These are phyloP conservation scores for Amoeboaphelidium occidentale DNA, from an alignment of 371 early-diverging fungal genomes.

Conservation along the genomic window DNA sequence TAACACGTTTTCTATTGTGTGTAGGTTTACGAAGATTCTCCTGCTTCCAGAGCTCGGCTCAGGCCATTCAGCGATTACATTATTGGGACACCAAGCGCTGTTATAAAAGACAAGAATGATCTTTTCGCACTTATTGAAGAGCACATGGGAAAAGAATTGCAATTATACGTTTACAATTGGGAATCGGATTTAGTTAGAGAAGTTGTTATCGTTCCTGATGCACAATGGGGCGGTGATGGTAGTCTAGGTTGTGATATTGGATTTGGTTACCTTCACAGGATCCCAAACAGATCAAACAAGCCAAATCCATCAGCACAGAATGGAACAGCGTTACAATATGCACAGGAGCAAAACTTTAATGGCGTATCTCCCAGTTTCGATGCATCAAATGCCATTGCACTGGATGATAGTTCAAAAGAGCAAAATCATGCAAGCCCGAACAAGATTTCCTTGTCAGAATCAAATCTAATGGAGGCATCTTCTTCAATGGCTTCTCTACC, in stretches of 20 bases:
- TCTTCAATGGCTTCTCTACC: too few relatives aligned
- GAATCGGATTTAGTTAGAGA: slow-evolving; percentile 35
- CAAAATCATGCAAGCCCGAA: too few relatives aligned
- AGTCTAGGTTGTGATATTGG: neutral
- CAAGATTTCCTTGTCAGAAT: too few relatives aligned
- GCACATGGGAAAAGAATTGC: slow-evolving; percentile 24
- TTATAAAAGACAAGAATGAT: slow-evolving; percentile 27
- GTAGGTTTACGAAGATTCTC: too few relatives aligned
- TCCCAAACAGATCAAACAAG: neutral
- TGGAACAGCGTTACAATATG: too few relatives aligned
- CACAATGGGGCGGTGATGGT: neutral
- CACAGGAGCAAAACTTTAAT: too few relatives aligned
- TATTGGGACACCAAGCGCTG: slow-evolving; percentile 30
- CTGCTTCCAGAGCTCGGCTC: slow-evolving; percentile 36
- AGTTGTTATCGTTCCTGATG: slow-evolving; percentile 8
- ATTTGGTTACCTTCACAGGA: neutral
- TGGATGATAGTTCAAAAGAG: too few relatives aligned
- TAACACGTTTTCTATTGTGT: too few relatives aligned
- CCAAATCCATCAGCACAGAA: too few relatives aligned
- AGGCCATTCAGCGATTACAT: slow-evolving; percentile 31
- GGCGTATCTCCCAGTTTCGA: too few relatives aligned
- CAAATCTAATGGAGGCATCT: too few relatives aligned
- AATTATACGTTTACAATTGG: slow-evolving; percentile 30
- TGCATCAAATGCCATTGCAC: too few relatives aligned
- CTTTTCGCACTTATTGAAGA: slow-evolving; percentile 28